Base-by-base conservation (phyloP, 129 eudicot species). In the Artemisia annua region DNA sequence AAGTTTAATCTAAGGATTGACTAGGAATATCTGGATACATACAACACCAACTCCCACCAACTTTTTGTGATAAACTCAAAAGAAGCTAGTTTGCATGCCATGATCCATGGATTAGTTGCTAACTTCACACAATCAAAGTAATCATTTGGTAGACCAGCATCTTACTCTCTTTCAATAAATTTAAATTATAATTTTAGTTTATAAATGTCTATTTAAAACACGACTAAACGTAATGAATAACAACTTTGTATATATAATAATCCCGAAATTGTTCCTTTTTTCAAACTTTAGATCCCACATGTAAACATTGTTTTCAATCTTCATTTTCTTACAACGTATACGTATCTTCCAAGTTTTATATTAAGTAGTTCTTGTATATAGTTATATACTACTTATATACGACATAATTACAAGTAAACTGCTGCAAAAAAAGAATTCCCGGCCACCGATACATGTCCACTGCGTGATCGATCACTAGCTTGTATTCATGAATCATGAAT, bases 21-120 rank as follows among this genome's bases (percentile, higher is more conserved):
- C 75, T 49, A 52, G 67, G 75, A 53, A 77, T 69, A 69, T 69
- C 35, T 77, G 81, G 81, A 77, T 77, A 77, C 64, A 50, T 69
- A 77, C 81, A 77, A 77, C 81, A 69, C 75, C 81, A 69, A 77
- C 81, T 60, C 56, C 75, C 64, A 77, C 75, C 81, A 77, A 77
- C 81, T 59, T 69, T 75, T 77, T 9, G 69, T 18, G 81, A 77
- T 77, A 69, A 59, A 51, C 64, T 48, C 61, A 28, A 69, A 73
- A 75, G 55, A 59, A 8, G 69, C 28, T 32, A 32, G 55, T 35
- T 64, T 77, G 81, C 81, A 77, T 77, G 75, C 70, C 70, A 26
- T 74, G 43, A 72, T 70, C 75, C 66, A 71, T 71, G 24, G 76
- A 52, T 74, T 20, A 63, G 54, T 43, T 48, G 50, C 63, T 28